Evolutionary conservation across 2,329 filamentous ascomycete species (phyloP).

Genomic region (Xylaria sp.): DNA sequence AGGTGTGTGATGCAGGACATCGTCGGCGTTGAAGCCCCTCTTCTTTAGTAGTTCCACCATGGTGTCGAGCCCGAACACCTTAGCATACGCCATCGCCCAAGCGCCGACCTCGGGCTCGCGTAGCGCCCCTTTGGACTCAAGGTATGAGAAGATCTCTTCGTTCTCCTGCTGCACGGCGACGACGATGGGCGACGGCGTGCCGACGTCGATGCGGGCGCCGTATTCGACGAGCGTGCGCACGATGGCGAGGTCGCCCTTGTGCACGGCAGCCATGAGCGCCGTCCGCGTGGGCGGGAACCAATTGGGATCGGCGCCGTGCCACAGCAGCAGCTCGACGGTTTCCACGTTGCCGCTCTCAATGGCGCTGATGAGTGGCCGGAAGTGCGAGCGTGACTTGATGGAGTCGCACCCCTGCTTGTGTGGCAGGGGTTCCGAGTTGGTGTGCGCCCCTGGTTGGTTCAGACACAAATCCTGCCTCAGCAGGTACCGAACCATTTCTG

Average conservation of each 20-base stretch:
- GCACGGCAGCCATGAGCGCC: constrained; percentile 37
- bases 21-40: constrained; percentile 22
- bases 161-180: constrained; percentile 40
- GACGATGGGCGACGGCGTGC: constrained; percentile 37
- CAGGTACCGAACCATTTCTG: constrained; percentile 34
- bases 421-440: constrained; percentile 24
- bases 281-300: constrained; percentile 37
- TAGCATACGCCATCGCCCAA: constrained; percentile 39
- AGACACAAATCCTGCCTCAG: constrained; percentile 35
- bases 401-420: constrained; percentile 32
- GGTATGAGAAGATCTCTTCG: constrained; percentile 32
- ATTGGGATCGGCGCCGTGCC: constrained; percentile 40
- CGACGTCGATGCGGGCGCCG: constrained; percentile 37
- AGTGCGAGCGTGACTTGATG: constrained; percentile 25
- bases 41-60: constrained; percentile 30
- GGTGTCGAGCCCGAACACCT: constrained; percentile 34
- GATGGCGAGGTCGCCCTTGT: constrained; percentile 34
- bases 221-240: constrained; percentile 38
- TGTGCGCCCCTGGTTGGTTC: constrained; percentile 31
- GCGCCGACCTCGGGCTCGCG: constrained; percentile 25
- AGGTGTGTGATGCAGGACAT: constrained; percentile 34
- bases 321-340: constrained; percentile 34
- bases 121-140: constrained; percentile 31
- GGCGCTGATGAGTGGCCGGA: constrained; percentile 37
- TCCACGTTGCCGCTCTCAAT: constrained; percentile 38